These are phyloP conservation scores for Pneumocystis murina DNA, from an alignment of 1,139 yeast genomes.

Conservation along the genomic window DNA sequence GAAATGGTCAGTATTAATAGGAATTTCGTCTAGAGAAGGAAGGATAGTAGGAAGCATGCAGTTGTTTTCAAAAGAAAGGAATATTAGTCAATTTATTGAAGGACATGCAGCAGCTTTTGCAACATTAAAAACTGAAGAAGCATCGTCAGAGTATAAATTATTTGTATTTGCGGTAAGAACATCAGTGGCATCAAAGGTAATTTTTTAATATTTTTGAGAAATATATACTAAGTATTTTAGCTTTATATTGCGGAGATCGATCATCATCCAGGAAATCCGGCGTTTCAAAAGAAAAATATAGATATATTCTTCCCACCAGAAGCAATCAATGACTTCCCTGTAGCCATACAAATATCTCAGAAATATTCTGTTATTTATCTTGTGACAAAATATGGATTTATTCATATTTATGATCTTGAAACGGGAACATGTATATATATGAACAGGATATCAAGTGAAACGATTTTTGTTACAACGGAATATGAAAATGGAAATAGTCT, in stretches of 20 bases:
- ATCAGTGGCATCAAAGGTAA: slow-evolving; percentile 56
- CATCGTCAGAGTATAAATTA: slow-evolving; percentile 62
- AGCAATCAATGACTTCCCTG: slow-evolving; percentile 93
- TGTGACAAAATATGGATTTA: slow-evolving; percentile 89
- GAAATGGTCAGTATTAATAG: slow-evolving; percentile 91
- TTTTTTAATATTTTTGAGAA: not conserved
- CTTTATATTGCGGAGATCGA: slow-evolving; percentile 93
- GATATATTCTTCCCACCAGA: slow-evolving; percentile 96
- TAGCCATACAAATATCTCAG: slow-evolving; percentile 74
- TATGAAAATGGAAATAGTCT: slow-evolving; percentile 70
- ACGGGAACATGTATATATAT: slow-evolving; percentile 85
- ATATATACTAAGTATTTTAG: slow-evolving; percentile 28
- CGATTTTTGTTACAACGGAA: slow-evolving; percentile 78
- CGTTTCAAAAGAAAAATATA: slow-evolving; percentile 73
- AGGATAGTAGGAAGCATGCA: slow-evolving; percentile 95
- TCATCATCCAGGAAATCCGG: slow-evolving; percentile 74
- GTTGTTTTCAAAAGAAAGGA: slow-evolving; percentile 71
- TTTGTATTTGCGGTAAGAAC: slow-evolving; percentile 79
- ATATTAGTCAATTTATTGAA: slow-evolving; percentile 90
- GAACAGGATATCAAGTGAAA: slow-evolving; percentile 91
- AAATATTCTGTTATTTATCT: slow-evolving; percentile 77
- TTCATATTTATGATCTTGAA: slow-evolving; percentile 88
- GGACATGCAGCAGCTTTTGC: slow-evolving; percentile 95
- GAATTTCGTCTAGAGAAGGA: slow-evolving; percentile 89
- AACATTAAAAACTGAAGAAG: slow-evolving; percentile 55